Evolutionary conservation across 2,329 filamentous ascomycete species (phyloP).

Genomic region (Aspergillus oerlinghausenensis): DNA sequence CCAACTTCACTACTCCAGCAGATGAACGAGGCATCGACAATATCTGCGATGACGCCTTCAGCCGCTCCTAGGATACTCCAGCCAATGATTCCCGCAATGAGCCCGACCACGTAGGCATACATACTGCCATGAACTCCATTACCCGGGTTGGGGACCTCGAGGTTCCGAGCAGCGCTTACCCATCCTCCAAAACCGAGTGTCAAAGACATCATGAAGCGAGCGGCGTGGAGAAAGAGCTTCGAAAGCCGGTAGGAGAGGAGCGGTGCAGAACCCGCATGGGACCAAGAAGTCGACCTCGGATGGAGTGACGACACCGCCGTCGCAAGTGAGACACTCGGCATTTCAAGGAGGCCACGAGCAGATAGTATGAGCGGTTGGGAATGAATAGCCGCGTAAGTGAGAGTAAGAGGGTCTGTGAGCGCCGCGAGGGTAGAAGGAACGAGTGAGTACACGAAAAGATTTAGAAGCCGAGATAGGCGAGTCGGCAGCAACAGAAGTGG

Average conservation of each 20-base stretch:
- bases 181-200: conserved; percentile 92
- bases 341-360: conserved; percentile 72
- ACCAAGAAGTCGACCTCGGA: conserved; percentile 41
- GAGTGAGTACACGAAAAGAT: conserved; percentile 70
- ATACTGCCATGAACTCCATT: conserved; percentile 65
- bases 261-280: conserved; percentile 41
- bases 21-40: conserved; percentile 81
- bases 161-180: conserved; percentile 82
- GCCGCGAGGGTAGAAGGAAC: conserved; percentile 81
- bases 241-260: conserved; percentile 86
- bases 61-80: conserved; percentile 90
- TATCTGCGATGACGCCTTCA: conserved; percentile 80
- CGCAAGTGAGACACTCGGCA: conserved; percentile 71
- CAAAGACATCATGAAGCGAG: conserved; percentile 84
- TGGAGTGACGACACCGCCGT: conserved; percentile 62
- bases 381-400: conserved; percentile 93
- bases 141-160: conserved; percentile 55
- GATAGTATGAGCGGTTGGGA: conserved; percentile 75
- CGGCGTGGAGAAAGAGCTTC: conserved; percentile 86
- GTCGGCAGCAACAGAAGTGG: conserved; percentile 79
- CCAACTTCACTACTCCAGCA: conserved; percentile 90
- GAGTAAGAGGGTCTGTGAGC: conserved; percentile 82
- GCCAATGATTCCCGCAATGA: conserved; percentile 90
- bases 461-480: conserved; percentile 63
- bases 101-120: conserved; percentile 89